A percentile compares a stretch with the other conserved stretches of the same genome.
Conservation (phyloP, 371 early-diverging fungal genomes). For the Zychaea mexicana region DNA sequence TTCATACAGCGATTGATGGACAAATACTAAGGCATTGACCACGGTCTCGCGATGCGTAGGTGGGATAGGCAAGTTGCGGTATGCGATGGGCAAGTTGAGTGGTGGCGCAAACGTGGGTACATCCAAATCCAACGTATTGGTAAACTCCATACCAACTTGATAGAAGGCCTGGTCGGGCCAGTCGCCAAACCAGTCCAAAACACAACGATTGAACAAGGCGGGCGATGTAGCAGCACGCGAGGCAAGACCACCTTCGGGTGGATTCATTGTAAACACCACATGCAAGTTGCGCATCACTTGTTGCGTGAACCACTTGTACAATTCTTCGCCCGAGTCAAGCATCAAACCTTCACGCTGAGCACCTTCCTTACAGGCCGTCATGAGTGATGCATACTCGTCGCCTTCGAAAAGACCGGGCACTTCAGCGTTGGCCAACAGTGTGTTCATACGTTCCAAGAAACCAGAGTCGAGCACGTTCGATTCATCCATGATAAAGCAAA, state of each 20-base stretch:
- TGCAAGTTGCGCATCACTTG: conserved; percentile 97
- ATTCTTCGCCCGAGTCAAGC: conserved; percentile 94
- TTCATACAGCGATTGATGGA: conserved; percentile 89
- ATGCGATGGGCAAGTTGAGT: conserved; percentile 77
- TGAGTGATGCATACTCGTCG: conserved; percentile 94
- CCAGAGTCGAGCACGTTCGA: conserved; percentile 95
- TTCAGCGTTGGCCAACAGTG: conserved; percentile 97
- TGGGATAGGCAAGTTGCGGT: conserved; percentile 74
- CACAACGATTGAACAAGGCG: conserved; percentile 99
- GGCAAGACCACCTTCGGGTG: conserved; percentile 93
- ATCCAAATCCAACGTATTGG: conserved; percentile 88
- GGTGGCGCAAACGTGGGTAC: conserved; percentile 71
- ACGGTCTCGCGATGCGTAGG: conserved; percentile 86
- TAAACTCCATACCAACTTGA: conserved; percentile 97
- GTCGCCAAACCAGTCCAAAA: conserved; percentile 99
- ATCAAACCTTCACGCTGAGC: conserved; percentile 92
- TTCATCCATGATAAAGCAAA: conserved; percentile 98
- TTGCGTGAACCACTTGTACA: conserved; percentile 97
- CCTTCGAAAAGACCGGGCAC: conserved; percentile 99
- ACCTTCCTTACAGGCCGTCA: conserved; percentile 95
- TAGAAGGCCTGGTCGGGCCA: conserved; percentile 98
- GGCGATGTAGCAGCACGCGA: conserved; percentile 97
- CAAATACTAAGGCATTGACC: conserved; percentile 89
- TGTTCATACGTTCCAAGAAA: conserved; percentile 99
- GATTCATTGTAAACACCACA: conserved; percentile 99